Base-by-base conservation (phyloP, 441 rosid genomes). In the Omphalea diandra region DNA sequence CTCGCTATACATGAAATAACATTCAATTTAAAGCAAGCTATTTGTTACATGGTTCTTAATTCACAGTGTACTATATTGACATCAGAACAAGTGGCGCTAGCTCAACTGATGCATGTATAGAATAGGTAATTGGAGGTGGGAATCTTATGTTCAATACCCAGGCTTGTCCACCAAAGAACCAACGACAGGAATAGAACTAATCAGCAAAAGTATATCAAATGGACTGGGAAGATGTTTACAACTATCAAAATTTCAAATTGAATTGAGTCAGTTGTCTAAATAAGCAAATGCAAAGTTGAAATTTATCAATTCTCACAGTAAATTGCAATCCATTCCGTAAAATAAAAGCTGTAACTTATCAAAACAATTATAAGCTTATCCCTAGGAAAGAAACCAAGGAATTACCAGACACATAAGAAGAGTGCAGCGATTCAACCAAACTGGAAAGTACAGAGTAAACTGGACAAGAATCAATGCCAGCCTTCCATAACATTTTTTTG, bases 401-500 rank as follows among this genome's bases (percentile, higher is more conserved):
- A 52, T 89, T 88, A 95, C 99, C 98, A 3, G 90, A 80, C 46
- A 29, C 65, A 61, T 86, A 93, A 72, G 18, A 65, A 47, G 76
- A 55, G 60, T 41, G 88, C 66, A 89, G 80, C 15, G 85, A 68
- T 75, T 85, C 95, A 0, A 93, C 65, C 50, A 84, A 85, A 56
- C 70, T 17, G 8, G 88, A 68, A 35, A 85, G 83, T 72, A 95
- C 64, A 15, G 88, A 44, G 75, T 84, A 79, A 68, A 43, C 72
- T 53, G 92, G 85, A 79, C 91, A 89, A 24, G 93, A 84, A 65
- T 78, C 80, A 65, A 69, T 83, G 75, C 83, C 89, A 29, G 88
- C 96, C 84, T 89, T 95, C 83, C 76, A 85, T 66, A 93, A 73
- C 74, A 90, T 41, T 83, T 83, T 86, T 66, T 82, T 79, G 81